Evolutionary conservation across 148 eudicot genomes (phyloP).

Genomic region (Tetragonia tetragonoides): DNA sequence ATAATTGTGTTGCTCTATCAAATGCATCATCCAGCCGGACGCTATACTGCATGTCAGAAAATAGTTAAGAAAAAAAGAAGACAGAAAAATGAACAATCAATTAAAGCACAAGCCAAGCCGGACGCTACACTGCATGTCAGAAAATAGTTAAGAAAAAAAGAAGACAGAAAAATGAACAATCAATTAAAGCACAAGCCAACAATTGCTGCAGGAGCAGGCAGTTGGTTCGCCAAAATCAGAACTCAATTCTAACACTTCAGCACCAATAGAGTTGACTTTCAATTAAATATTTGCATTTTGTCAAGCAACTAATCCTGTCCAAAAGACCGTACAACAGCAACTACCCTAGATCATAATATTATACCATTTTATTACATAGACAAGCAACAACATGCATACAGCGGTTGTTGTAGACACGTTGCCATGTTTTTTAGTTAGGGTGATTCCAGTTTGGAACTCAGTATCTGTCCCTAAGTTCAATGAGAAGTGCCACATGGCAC

Average conservation of each 20-base stretch:
- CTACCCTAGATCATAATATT: background rate
- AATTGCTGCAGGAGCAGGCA: slow-evolving; percentile 95
- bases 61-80: background rate
- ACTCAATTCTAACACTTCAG: slow-evolving; percentile 81
- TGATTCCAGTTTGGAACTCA: background rate
- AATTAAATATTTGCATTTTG: slow-evolving; percentile 18
- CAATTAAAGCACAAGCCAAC: slow-evolving; percentile 40
- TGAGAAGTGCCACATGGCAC: background rate
- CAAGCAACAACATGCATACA: background rate
- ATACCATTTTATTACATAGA: too few relatives aligned
- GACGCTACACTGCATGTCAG: slow-evolving; percentile 86
- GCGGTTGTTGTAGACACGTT: background rate
- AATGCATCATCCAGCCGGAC: slow-evolving; percentile 99
- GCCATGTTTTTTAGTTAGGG: background rate
- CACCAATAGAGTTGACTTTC: slow-evolving; percentile 86
- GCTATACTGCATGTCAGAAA: slow-evolving; percentile 73
- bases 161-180: background rate
- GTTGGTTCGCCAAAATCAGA: slow-evolving; percentile 84
- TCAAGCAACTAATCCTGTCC: background rate
- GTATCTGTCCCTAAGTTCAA: background rate
- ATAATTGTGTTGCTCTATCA: slow-evolving; percentile 92
- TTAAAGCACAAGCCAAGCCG: slow-evolving; percentile 43
- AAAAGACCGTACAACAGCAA: slow-evolving; percentile 7
- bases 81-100: slow-evolving; percentile 5
- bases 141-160: background rate